Conservation (phyloP, 2,329 filamentous ascomycete genomes). For the Pyrenophora tritici-repentis region DNA sequence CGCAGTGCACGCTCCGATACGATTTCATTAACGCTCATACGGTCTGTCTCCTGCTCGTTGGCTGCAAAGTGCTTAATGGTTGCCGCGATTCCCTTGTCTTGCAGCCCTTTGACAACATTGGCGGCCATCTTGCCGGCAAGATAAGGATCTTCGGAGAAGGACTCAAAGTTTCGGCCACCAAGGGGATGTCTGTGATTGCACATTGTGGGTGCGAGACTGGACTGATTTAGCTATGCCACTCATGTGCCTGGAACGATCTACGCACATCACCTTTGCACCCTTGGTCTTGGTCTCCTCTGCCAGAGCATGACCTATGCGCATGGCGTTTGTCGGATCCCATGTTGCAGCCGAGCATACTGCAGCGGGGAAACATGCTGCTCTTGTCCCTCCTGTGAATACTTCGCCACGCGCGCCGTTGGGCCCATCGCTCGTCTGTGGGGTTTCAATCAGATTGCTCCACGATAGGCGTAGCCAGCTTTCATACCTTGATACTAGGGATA, state of each 20-base stretch:
- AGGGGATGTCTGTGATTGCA: constrained; percentile 81
- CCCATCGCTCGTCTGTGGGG: constrained; percentile 63
- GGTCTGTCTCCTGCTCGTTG: constrained; percentile 73
- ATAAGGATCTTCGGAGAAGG: constrained; percentile 70
- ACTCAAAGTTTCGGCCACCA: constrained; percentile 80
- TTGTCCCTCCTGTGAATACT: constrained; percentile 66
- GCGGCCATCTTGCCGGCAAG: constrained; percentile 71
- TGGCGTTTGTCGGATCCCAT: constrained; percentile 69
- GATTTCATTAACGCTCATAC: constrained; percentile 56
- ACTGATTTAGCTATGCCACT: constrained; percentile 1
- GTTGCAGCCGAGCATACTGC: constrained; percentile 71
- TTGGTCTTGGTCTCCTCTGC: constrained; percentile 73
- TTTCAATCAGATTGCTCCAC: background rate
- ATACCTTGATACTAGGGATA: constrained; percentile 61
- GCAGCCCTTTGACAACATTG: constrained; percentile 63
- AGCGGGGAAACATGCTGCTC: constrained; percentile 75
- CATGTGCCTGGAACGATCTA: background rate
- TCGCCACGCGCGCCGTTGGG: constrained; percentile 69
- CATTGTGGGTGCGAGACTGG: constrained; percentile 70
- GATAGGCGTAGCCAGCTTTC: background rate
- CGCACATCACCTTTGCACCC: constrained; percentile 68
- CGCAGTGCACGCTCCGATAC: constrained; percentile 62
- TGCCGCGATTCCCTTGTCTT: constrained; percentile 68
- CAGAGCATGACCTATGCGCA: constrained; percentile 65
- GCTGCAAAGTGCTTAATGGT: constrained; percentile 77